Base-by-base conservation (phyloP, 495 filamentous ascomycete genomes). In the Penicillium nucicola region DNA sequence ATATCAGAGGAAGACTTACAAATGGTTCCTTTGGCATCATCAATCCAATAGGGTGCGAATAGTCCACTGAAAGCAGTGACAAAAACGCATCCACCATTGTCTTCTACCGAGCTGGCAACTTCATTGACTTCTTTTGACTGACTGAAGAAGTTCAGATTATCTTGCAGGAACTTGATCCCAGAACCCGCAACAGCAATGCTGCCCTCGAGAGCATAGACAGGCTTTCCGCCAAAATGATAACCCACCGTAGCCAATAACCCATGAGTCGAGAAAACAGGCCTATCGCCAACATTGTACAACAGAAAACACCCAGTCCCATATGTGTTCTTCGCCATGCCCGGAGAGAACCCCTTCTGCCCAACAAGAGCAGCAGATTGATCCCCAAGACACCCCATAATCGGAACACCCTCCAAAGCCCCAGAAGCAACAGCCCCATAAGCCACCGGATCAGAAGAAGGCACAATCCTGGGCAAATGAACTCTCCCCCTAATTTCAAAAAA, bases 21-120 rank as follows among this genome's bases (percentile, higher is more conserved):
- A 9, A 93, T 82, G 1, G 91, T 96, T 17, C 92, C 92, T 66
- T 91, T 89, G 5, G 91, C 92, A 71, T 96, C 89, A 61, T 96
- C 92, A 55, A 96, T 93, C 92, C 92, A 97, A 63, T 97, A 97
- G 5, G 92, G 92, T 3, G 92, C 92, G 70, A 96, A 97, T 2
- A 97, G 77, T 5, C 92, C 92, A 65, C 89, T 95, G 66, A 97
- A 97, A 5, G 92, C 92, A 11, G 92, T 97, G 39, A 97, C 92
- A 61, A 97, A 97, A 7, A 96, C 84, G 39, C 92, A 89, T 4
- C 92, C 92, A 36, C 92, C 92, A 52, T 88, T 96, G 54, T 97
- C 88, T 18, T 84, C 61, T 4, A 96, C 92, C 2, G 82, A 85
- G 52, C 78, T 77, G 10, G 92, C 92, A 22, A 97, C 75, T 30